Percentiles rank a stretch among this genome's conserved stretches.
Evolutionary conservation across 2,329 filamentous ascomycete species (phyloP).

Genomic region (Monosporascus sp.): DNA sequence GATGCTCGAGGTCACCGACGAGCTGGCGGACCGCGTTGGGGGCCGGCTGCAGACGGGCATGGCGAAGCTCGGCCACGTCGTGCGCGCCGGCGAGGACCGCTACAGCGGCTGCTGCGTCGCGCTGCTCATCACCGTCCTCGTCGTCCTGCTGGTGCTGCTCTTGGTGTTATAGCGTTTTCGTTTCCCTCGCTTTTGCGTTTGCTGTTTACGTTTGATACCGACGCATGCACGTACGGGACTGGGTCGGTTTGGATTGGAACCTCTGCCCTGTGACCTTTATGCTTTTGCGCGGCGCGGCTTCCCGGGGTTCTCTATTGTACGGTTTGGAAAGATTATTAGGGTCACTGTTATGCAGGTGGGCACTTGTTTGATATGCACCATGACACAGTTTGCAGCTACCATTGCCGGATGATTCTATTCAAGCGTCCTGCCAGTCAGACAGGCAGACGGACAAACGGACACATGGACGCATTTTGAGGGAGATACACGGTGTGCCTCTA

Average conservation of each 20-base stretch:
- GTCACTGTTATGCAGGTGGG: too few species aligned
- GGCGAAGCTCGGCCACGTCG: slow-evolving; percentile 78
- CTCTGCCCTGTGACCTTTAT: too few species aligned
- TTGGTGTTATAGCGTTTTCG: slow-evolving; percentile 45
- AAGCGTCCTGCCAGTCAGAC: not conserved
- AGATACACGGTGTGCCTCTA: too few species aligned
- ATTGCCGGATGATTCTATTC: not conserved
- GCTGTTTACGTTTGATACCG: not conserved
- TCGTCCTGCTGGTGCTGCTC: slow-evolving; percentile 78
- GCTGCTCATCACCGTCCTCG: slow-evolving; percentile 80
- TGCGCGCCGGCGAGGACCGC: slow-evolving; percentile 84
- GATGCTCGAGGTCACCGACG: slow-evolving; percentile 82
- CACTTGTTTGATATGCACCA: too few species aligned
- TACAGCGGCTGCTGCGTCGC: slow-evolving; percentile 87
- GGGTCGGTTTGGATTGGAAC: too few species aligned
- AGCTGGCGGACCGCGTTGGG: slow-evolving; percentile 78
- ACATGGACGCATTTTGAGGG: too few species aligned
- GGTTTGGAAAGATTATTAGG: too few species aligned
- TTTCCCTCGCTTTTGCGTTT: not conserved
- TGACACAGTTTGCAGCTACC: not conserved
- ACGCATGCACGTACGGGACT: too few species aligned
- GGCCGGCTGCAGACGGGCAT: slow-evolving; percentile 81
- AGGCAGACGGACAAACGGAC: not conserved
- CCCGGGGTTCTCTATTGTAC: too few species aligned
- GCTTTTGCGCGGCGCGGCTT: too few species aligned